Evolutionary conservation across 2,329 filamentous ascomycete species (phyloP).

Genomic region (Apiospora koreana): DNA sequence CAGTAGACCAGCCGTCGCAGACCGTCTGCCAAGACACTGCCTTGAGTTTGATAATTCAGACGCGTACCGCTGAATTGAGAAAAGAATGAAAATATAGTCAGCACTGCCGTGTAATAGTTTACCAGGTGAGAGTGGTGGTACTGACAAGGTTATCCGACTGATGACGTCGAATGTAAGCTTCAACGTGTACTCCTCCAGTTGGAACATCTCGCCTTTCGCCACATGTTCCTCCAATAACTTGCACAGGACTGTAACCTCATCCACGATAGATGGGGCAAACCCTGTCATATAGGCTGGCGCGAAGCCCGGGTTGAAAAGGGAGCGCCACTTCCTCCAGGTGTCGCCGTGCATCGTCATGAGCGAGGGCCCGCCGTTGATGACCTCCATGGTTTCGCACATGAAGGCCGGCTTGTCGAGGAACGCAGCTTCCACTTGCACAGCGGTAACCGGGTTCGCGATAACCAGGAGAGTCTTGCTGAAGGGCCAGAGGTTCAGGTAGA

Average conservation of each 20-base stretch:
- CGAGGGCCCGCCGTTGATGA: conserved; percentile 42
- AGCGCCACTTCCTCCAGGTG: conserved; percentile 27
- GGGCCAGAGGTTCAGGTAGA: conserved; percentile 26
- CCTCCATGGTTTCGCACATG: conserved; percentile 28
- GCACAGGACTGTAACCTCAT: conserved; percentile 23
- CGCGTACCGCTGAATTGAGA: conserved; percentile 20
- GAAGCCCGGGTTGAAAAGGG: conserved; percentile 25
- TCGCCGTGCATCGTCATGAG: conserved; percentile 41
- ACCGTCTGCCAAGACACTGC: conserved; percentile 21
- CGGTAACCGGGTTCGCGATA: conserved; percentile 17
- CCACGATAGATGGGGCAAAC: conserved; percentile 22
- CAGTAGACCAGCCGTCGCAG: conserved; percentile 22
- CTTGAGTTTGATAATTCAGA: conserved; percentile 24
- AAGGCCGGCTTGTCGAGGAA: conserved; percentile 20
- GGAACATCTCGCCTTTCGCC: conserved; percentile 19
- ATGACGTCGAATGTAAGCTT: conserved; percentile 28
- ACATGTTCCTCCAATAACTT: conserved; percentile 14
- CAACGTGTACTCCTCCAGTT: conserved; percentile 25
- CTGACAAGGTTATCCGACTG: conserved; percentile 22
- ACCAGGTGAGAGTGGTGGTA: background rate
- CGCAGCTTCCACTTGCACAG: conserved; percentile 22
- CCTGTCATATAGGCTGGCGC: conserved; percentile 20
- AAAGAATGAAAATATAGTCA: background rate
- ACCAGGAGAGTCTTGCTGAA: conserved; percentile 21
- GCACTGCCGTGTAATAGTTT: background rate